Percentiles rank a stretch among this genome's conserved stretches.
Conservation (phyloP, 73 alveolate genomes). For the Loxodes magnus region DNA sequence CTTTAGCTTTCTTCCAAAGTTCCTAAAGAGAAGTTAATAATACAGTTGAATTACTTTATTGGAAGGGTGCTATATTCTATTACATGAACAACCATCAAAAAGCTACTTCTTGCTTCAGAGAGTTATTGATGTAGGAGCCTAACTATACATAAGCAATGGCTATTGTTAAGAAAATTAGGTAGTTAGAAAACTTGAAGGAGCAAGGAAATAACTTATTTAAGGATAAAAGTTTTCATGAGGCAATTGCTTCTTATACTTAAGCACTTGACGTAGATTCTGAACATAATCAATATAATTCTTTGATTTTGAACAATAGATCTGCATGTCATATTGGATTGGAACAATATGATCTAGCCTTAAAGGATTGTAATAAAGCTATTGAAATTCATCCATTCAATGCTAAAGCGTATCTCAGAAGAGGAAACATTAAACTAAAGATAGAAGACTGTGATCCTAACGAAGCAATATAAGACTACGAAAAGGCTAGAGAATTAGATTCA, state of each 20-base stretch:
- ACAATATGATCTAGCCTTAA: slow-evolving; percentile 63
- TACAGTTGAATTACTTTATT: slow-evolving; percentile 29
- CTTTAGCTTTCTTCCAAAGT: slow-evolving; percentile 12
- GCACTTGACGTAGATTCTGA: slow-evolving; percentile 76
- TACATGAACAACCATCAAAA: slow-evolving; percentile 34
- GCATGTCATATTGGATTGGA: slow-evolving; percentile 57
- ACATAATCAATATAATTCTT: slow-evolving; percentile 55
- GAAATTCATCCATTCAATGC: slow-evolving; percentile 68
- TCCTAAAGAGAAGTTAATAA: background rate
- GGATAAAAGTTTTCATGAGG: slow-evolving; percentile 51
- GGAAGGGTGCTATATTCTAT: slow-evolving; percentile 19
- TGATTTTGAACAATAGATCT: slow-evolving; percentile 79
- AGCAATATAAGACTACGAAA: slow-evolving; percentile 79
- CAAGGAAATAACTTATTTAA: slow-evolving; percentile 72
- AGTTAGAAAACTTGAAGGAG: slow-evolving; percentile 53
- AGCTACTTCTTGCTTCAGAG: slow-evolving; percentile 48
- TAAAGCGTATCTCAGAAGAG: slow-evolving; percentile 87
- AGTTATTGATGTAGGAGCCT: slow-evolving; percentile 62
- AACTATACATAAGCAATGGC: slow-evolving; percentile 38
- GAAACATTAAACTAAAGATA: slow-evolving; percentile 55
- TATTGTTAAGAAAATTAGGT: slow-evolving; percentile 28
- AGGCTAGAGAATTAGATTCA: slow-evolving; percentile 76
- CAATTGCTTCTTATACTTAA: slow-evolving; percentile 77
- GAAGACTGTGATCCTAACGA: slow-evolving; percentile 85
- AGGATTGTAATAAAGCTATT: slow-evolving; percentile 72